Percentiles rank a stretch among this genome's conserved stretches.
phyloP scores from a whole-genome alignment of 2,329 filamentous ascomycete genomes.

The Sporothrix brunneoviolacea region DNA sequence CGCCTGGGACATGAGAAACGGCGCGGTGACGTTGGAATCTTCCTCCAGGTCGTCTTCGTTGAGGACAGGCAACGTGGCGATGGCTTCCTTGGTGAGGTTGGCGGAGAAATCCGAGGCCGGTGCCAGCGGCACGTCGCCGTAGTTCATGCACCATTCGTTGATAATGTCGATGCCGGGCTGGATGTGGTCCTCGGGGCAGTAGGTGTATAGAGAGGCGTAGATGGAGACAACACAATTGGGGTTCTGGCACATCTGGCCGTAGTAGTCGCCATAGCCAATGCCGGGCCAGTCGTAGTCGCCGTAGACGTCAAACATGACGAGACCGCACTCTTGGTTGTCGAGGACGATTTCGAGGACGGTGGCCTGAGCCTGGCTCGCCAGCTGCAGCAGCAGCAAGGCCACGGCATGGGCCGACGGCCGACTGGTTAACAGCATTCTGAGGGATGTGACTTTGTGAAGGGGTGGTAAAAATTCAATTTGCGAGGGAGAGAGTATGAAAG shows the following conservation, averaged over 20 bases:
- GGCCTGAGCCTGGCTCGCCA: not conserved
- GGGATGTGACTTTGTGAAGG: not conserved
- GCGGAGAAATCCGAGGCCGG: not conserved
- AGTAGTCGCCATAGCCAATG: slow-evolving; percentile 3
- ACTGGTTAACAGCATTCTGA: not conserved
- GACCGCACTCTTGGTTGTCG: slow-evolving; percentile 4
- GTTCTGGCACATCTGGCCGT: slow-evolving; percentile 10
- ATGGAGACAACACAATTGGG: slow-evolving; percentile 9
- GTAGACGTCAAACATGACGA: not conserved
- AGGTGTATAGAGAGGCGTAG: slow-evolving; percentile 10
- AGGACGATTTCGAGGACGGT: not conserved
- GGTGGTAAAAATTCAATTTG: not conserved
- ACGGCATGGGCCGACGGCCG: not conserved
- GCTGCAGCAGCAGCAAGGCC: not conserved
- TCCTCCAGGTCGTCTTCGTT: not conserved
- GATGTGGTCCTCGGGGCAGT: slow-evolving; percentile 7
- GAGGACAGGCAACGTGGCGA: slow-evolving; percentile 11
- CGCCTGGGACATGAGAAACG: slow-evolving; percentile 7
- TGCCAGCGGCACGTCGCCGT: not conserved
- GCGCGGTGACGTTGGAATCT: slow-evolving; percentile 1
- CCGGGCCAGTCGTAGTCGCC: slow-evolving; percentile 6
- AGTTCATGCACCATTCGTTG: not conserved
- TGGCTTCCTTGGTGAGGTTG: slow-evolving; percentile 17
- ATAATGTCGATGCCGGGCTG: not conserved
- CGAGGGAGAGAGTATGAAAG: not conserved